phyloP scores from a whole-genome alignment of 1,284 basidiomycete species.

The Ustanciosporium gigantosporum region DNA sequence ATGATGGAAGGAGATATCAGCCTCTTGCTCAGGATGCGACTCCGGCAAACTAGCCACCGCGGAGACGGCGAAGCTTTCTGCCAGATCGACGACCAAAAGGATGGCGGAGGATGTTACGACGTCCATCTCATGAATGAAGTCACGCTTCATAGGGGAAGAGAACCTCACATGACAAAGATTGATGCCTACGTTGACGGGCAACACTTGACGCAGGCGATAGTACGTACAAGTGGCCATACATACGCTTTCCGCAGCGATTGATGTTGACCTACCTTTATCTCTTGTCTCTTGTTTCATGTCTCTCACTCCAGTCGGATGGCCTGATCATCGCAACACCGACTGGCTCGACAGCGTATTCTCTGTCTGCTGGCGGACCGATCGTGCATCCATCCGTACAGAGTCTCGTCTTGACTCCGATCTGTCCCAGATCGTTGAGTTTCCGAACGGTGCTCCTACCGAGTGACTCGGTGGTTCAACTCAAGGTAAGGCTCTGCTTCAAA shows the following conservation, averaged over 20 bases:
- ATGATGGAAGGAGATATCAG: constrained; percentile 42
- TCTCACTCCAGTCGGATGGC: constrained; percentile 76
- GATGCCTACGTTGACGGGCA: constrained; percentile 94
- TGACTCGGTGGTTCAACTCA: constrained; percentile 77
- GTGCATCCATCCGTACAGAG: constrained; percentile 90
- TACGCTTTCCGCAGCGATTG: background rate
- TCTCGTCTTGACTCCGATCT: constrained; percentile 89
- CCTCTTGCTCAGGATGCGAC: constrained; percentile 51
- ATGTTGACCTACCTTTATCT: background rate
- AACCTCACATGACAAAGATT: constrained; percentile 89
- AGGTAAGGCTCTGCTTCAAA: constrained; percentile 66
- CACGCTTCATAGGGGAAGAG: constrained; percentile 84
- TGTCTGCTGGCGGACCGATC: constrained; percentile 93
- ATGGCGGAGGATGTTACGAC: constrained; percentile 63
- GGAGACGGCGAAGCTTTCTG: constrained; percentile 32
- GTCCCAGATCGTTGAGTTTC: constrained; percentile 88
- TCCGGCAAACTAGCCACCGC: constrained; percentile 39
- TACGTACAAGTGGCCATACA: too few relatives aligned
- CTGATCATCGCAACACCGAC: constrained; percentile 94
- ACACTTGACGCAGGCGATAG: constrained; percentile 91
- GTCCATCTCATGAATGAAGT: constrained; percentile 99
- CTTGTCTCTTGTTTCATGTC: background rate
- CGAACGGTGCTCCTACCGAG: constrained; percentile 84
- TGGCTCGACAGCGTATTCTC: constrained; percentile 93
- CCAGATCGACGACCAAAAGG: constrained; percentile 14